Evolutionary conservation across 192 early-diverging fungal genomes (phyloP).

Genomic region (Anaeromyces robustus): DNA sequence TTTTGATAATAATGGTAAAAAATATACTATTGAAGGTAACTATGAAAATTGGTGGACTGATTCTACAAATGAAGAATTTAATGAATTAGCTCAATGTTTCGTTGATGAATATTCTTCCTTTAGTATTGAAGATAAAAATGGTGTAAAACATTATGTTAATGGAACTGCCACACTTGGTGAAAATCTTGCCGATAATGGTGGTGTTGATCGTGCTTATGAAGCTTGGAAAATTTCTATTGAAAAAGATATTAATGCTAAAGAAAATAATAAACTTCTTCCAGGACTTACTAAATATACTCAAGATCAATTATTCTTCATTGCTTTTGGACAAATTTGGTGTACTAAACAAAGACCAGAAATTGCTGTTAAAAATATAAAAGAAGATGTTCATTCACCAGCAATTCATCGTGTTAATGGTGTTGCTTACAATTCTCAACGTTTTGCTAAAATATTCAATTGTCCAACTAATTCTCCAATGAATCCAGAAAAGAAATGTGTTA

Average conservation of each 20-base stretch:
- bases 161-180: neutral
- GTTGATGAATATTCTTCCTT: neutral
- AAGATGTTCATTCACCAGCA: constrained; percentile 48
- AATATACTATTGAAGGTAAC: neutral
- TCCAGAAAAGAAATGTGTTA: constrained; percentile 35
- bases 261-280: constrained; percentile 6
- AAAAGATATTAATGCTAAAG: neutral
- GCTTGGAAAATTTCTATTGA: neutral
- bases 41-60: neutral
- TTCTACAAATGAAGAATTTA: neutral
- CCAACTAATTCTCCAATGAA: constrained; percentile 45
- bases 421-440: constrained; percentile 42
- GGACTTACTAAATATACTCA: constrained; percentile 34
- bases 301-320: constrained; percentile 50
- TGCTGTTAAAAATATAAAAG: constrained; percentile 15
- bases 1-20: neutral
- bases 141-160: neutral
- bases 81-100: constrained; percentile 35
- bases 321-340: constrained; percentile 58
- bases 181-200: neutral
- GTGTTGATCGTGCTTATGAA: neutral
- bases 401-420: constrained; percentile 55
- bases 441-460: constrained; percentile 54
- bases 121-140: neutral
- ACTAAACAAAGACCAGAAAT: constrained; percentile 10